phyloP scores from a whole-genome alignment of 1,139 yeast genomes.

The Taphrina communis region DNA sequence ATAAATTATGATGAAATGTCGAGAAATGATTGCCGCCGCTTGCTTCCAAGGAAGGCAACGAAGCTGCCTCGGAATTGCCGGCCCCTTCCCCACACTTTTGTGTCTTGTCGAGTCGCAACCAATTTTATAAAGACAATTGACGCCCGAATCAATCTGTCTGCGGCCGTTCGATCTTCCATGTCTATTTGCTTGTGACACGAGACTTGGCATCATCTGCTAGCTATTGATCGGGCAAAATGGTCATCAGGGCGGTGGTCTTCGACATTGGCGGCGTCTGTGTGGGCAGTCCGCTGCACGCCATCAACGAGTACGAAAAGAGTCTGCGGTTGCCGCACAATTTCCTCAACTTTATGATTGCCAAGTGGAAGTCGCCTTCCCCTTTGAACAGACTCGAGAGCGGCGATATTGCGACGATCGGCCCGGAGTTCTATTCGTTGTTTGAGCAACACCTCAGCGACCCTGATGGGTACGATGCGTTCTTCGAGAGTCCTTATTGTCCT shows the following conservation, averaged over 20 bases:
- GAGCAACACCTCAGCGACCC: slow-evolving; percentile 33
- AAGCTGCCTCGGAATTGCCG: slow-evolving; percentile 6
- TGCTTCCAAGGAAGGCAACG: neutral
- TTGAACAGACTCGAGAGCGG: slow-evolving; percentile 33
- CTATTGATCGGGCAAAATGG: neutral
- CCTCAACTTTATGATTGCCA: slow-evolving; percentile 41
- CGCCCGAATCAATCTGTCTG: too few species aligned
- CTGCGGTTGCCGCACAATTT: slow-evolving; percentile 31
- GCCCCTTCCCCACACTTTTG: neutral
- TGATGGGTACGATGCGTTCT: slow-evolving; percentile 34
- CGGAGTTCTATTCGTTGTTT: slow-evolving; percentile 17
- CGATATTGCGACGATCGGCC: slow-evolving; percentile 15
- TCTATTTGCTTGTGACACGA: too few species aligned
- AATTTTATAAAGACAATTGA: too few species aligned
- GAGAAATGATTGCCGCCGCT: neutral
- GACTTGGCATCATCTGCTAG: too few species aligned
- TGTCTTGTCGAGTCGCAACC: too few species aligned
- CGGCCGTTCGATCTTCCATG: too few species aligned
- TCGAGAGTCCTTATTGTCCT: slow-evolving; percentile 19
- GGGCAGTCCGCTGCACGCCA: slow-evolving; percentile 39
- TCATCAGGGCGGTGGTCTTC: slow-evolving; percentile 36
- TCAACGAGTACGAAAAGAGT: slow-evolving; percentile 26
- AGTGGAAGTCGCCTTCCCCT: slow-evolving; percentile 38
- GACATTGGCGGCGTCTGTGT: slow-evolving; percentile 40
- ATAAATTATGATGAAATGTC: neutral